phyloP scores from a whole-genome alignment of 495 filamentous ascomycete genomes.

The Evernia prunastri region DNA sequence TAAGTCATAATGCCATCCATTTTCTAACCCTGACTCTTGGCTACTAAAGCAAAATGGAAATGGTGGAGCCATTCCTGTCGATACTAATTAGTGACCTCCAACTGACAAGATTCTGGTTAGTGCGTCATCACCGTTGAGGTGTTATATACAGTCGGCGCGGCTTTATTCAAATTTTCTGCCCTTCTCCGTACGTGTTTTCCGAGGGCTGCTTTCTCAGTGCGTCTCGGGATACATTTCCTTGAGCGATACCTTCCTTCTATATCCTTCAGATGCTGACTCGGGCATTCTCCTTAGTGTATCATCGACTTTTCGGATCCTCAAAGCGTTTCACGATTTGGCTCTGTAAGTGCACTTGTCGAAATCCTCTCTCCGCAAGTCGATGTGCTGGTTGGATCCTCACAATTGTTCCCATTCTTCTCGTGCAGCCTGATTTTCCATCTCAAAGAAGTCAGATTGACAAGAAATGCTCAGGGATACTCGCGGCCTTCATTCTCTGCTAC shows the following conservation, averaged over 20 bases:
- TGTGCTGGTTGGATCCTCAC: too few species aligned
- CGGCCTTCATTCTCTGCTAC: neutral
- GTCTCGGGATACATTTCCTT: neutral
- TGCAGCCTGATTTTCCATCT: too few species aligned
- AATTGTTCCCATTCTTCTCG: too few species aligned
- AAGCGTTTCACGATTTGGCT: neutral
- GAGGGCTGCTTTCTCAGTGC: neutral
- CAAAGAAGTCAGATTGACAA: too few species aligned
- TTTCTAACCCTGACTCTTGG: neutral
- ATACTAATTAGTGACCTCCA: neutral
- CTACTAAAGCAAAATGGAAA: neutral
- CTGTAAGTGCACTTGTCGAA: too few species aligned
- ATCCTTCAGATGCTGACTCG: neutral
- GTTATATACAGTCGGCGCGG: neutral
- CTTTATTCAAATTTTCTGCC: neutral
- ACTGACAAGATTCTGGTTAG: neutral
- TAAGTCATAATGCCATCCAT: neutral
- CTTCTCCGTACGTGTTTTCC: neutral
- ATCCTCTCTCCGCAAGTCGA: too few species aligned
- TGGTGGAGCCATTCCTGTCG: neutral
- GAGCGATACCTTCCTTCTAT: neutral
- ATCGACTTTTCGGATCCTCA: neutral
- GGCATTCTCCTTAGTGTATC: slow-evolving; percentile 1
- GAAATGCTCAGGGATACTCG: too few species aligned
- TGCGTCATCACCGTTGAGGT: neutral